A percentile compares a stretch with the other conserved stretches of the same genome.
Conservation (phyloP, 2,329 filamentous ascomycete genomes). For the Trichoderma sp. region DNA sequence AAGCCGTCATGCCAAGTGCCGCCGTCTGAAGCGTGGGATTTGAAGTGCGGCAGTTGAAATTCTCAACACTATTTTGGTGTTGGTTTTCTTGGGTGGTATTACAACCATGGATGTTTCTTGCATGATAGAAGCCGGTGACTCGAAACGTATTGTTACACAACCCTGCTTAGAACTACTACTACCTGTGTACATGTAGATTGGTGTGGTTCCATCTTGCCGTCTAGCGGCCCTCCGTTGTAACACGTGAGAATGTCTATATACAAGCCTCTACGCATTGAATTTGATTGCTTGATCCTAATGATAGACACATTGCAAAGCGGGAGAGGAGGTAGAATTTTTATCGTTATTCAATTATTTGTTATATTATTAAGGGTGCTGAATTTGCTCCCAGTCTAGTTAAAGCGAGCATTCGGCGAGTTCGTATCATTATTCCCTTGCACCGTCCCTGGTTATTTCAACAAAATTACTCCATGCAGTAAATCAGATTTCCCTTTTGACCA, state of each 20-base stretch:
- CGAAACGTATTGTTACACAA: background rate
- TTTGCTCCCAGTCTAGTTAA: background rate
- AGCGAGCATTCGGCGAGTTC: background rate
- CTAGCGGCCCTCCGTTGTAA: background rate
- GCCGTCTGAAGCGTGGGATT: background rate
- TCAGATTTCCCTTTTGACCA: background rate
- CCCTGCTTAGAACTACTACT: background rate
- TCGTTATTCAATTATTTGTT: background rate
- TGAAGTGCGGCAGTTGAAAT: background rate
- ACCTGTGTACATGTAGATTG: background rate
- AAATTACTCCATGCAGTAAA: background rate
- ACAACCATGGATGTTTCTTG: no score
- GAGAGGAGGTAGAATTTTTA: background rate
- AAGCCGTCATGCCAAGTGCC: background rate
- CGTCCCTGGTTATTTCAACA: background rate
- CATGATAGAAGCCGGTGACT: no score
- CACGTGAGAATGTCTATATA: background rate
- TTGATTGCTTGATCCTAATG: background rate
- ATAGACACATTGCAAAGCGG: background rate
- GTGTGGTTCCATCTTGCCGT: background rate
- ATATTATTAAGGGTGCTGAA: background rate
- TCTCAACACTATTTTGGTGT: background rate
- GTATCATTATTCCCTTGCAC: conserved; percentile 1
- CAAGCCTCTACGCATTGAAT: background rate
- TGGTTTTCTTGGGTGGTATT: background rate